Percentiles rank a stretch among this genome's conserved stretches.
These are phyloP conservation scores for Phylloporus sp. DNA, from an alignment of 768 basidiomycete genomes.

Conservation along the genomic window DNA sequence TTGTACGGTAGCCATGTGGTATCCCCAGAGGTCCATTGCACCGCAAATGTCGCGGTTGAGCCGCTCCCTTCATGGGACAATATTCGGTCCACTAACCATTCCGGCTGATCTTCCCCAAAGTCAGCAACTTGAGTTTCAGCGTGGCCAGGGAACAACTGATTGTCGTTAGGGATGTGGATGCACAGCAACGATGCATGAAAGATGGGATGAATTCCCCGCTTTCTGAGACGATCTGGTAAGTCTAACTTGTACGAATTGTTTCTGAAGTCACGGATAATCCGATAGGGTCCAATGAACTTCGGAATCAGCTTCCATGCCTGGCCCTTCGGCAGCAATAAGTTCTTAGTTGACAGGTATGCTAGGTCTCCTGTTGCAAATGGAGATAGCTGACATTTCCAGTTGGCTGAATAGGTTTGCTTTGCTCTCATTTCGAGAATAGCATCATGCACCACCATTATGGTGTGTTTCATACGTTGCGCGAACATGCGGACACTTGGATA, in stretches of 20 bases:
- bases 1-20: no score
- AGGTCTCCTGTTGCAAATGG: neutral
- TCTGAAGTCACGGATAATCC: neutral
- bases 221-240: neutral
- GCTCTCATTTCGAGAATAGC: constrained; percentile 26
- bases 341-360: neutral
- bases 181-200: neutral
- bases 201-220: neutral
- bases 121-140: neutral
- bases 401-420: constrained; percentile 32
- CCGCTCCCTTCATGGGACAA: neutral
- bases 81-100: neutral
- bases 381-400: constrained; percentile 9
- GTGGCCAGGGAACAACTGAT: neutral
- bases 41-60: no score
- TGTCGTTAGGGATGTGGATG: neutral
- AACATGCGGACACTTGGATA: constrained; percentile 28
- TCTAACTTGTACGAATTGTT: neutral
- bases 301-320: neutral
- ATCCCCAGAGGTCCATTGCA: no score
- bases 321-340: neutral
- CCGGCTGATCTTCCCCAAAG: neutral
- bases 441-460: constrained; percentile 32
- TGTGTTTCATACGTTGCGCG: constrained; percentile 23
- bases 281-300: neutral